phyloP scores from a whole-genome alignment of 2,329 filamentous ascomycete species.

The Fusarium sp. region DNA sequence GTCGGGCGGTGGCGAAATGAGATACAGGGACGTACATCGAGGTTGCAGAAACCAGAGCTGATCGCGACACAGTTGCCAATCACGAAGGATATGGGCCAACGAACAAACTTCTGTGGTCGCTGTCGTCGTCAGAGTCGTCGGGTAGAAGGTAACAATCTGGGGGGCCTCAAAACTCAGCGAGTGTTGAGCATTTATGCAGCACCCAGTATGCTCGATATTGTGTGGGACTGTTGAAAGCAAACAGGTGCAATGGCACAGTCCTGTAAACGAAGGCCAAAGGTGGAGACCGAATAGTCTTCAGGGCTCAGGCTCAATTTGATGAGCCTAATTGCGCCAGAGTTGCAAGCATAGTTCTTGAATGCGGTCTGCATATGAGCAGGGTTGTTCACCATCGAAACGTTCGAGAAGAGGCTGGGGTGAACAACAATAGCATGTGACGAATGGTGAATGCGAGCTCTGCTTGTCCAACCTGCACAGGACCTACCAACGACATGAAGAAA shows the following conservation, averaged over 20 bases:
- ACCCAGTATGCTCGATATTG: background rate
- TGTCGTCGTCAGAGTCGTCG: background rate
- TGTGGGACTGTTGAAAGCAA: background rate
- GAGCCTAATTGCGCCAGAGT: conserved; percentile 23
- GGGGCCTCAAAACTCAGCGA: conserved; percentile 7
- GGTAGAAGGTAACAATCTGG: background rate
- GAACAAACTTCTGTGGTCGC: background rate
- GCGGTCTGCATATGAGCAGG: conserved; percentile 24
- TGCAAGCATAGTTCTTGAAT: conserved; percentile 21
- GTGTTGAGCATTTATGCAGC: conserved; percentile 16
- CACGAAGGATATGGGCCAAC: background rate
- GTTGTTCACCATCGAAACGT: conserved; percentile 21
- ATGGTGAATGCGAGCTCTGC: conserved; percentile 19
- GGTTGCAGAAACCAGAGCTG: conserved; percentile 6
- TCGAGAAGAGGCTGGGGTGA: conserved; percentile 34
- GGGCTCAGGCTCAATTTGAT: conserved; percentile 32
- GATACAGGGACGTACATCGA: background rate
- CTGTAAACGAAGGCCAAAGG: conserved; percentile 18
- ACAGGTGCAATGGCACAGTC: conserved; percentile 8
- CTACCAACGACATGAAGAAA: conserved; percentile 11
- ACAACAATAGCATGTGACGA: conserved; percentile 23
- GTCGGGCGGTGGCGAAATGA: conserved; percentile 14
- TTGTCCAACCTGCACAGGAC: conserved; percentile 16
- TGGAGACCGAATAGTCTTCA: conserved; percentile 28
- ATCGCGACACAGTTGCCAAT: background rate